A percentile compares a stretch with the other conserved stretches of the same genome.
Evolutionary conservation across 2,329 filamentous ascomycete genomes (phyloP).

Genomic region (Aspergillus quadricinctus): DNA sequence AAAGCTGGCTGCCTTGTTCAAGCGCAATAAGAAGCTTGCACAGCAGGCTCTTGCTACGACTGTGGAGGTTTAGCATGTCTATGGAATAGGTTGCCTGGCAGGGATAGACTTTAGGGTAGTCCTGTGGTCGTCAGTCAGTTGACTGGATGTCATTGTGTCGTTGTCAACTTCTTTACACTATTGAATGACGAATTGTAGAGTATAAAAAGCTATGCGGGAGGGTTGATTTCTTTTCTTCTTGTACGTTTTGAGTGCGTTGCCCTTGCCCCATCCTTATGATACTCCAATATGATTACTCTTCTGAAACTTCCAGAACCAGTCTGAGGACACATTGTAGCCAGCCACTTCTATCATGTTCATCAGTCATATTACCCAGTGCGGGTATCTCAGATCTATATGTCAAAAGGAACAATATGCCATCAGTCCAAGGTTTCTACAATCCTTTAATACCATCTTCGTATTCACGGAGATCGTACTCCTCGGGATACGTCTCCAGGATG

Average conservation of each 20-base stretch:
- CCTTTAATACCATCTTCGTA: slow-evolving; percentile 70
- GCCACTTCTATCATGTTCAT: background rate
- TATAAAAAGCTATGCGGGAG: background rate
- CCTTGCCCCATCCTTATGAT: background rate
- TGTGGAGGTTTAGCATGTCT: slow-evolving; percentile 13
- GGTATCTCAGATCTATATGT: background rate
- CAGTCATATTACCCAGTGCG: background rate
- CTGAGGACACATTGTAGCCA: no score
- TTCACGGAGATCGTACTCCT: slow-evolving; percentile 80
- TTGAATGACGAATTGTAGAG: background rate
- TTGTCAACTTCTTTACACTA: background rate
- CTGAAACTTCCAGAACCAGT: background rate
- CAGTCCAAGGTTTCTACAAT: slow-evolving; percentile 38
- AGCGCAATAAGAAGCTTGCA: slow-evolving; percentile 41
- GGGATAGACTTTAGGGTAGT: no score
- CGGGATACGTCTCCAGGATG: slow-evolving; percentile 80
- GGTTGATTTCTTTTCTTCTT: background rate
- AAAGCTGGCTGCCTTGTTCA: slow-evolving; percentile 37
- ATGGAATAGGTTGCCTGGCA: background rate
- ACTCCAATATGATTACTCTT: background rate
- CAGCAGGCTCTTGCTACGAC: slow-evolving; percentile 36
- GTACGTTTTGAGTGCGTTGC: background rate
- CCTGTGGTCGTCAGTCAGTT: background rate
- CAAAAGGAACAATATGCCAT: background rate
- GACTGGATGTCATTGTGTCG: background rate